Evolutionary conservation across 2,329 filamentous ascomycete species (phyloP).

Genomic region (Colletotrichum sp.): DNA sequence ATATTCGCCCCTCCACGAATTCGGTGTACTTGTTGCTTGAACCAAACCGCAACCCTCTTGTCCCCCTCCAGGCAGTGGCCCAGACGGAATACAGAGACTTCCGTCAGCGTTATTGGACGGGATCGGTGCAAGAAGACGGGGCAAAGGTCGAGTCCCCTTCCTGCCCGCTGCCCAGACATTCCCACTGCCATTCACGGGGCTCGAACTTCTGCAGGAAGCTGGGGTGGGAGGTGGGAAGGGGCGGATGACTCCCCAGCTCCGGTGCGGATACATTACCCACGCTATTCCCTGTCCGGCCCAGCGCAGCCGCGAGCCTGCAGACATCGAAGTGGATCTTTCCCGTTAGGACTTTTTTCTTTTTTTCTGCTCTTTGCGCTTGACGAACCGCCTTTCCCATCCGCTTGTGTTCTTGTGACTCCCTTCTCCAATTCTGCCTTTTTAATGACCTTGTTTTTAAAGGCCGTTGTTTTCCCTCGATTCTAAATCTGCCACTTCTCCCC

Average conservation of each 20-base stretch:
- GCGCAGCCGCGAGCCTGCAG: slow-evolving; percentile 20
- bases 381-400: background rate
- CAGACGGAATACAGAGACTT: background rate
- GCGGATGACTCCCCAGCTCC: slow-evolving; percentile 7
- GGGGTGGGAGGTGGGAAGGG: background rate
- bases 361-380: slow-evolving; percentile 11
- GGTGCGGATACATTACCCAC: slow-evolving; percentile 6
- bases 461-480: background rate
- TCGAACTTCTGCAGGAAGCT: slow-evolving; percentile 8
- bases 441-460: background rate
- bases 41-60: background rate
- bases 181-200: background rate
- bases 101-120: slow-evolving; percentile 7
- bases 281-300: slow-evolving; percentile 18
- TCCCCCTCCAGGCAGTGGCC: background rate
- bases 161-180: background rate
- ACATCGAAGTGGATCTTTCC: slow-evolving; percentile 11
- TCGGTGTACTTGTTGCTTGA: background rate
- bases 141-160: background rate
- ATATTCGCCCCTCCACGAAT: background rate
- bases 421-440: background rate
- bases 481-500: background rate
- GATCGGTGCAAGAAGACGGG: background rate
- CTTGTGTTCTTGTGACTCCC: slow-evolving; percentile 16
- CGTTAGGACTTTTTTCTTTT: background rate